These are phyloP conservation scores for Phaseolus coccineus DNA, from an alignment of 331 rosid species.

Conservation along the genomic window DNA sequence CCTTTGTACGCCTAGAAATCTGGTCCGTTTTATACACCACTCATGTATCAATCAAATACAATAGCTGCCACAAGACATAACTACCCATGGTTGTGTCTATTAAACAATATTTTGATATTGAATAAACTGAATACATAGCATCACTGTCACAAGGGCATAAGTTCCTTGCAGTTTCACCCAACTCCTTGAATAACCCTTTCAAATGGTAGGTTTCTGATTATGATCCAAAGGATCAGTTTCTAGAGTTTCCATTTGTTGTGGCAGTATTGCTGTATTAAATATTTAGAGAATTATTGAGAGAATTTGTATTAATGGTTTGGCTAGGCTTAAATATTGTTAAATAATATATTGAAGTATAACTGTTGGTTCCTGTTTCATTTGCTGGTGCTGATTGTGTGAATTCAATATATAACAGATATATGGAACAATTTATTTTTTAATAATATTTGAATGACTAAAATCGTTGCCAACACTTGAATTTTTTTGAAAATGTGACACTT, in stretches of 20 bases:
- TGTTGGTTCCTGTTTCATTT: not conserved
- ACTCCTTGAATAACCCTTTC: not conserved
- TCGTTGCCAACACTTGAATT: not conserved
- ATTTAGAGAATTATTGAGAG: not conserved
- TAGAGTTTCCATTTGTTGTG: not conserved
- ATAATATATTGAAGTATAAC: not conserved
- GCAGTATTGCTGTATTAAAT: not conserved
- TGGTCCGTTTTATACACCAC: not conserved
- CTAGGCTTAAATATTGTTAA: not conserved
- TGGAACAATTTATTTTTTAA: not conserved
- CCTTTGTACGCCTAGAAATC: no score
- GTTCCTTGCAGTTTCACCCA: not conserved
- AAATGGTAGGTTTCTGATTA: slow-evolving; percentile 9
- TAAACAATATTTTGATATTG: not conserved
- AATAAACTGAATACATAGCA: not conserved
- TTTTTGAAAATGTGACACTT: not conserved
- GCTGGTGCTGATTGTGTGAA: not conserved
- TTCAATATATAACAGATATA: not conserved
- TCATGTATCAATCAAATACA: not conserved
- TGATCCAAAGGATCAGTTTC: not conserved
- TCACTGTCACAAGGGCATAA: not conserved
- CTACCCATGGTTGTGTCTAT: not conserved
- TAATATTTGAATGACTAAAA: slow-evolving; percentile 16
- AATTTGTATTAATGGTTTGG: not conserved
- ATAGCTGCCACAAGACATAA: not conserved